These are phyloP conservation scores for Mucuna pruriens DNA, from an alignment of 306 rosid species.

Conservation along the genomic window DNA sequence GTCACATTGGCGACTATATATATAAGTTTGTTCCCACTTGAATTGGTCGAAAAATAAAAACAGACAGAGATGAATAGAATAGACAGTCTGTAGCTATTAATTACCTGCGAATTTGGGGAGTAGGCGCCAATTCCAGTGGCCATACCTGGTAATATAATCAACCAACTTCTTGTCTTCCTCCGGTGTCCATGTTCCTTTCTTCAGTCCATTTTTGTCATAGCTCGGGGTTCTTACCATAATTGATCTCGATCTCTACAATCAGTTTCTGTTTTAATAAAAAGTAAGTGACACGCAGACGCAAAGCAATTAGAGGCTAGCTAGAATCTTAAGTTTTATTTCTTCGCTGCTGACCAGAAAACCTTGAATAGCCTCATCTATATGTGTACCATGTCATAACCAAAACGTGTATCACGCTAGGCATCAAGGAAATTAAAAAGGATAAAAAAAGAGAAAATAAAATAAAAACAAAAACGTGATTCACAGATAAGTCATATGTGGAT, in stretches of 20 bases:
- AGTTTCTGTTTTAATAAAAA: too few relatives aligned
- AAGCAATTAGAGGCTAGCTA: not conserved
- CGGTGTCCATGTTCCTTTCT: slow-evolving; percentile 71
- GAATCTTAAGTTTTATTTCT: not conserved
- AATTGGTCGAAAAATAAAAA: not conserved
- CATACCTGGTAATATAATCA: slow-evolving; percentile 66
- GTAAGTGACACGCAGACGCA: not conserved
- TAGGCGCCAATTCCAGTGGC: slow-evolving; percentile 79
- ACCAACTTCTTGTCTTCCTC: slow-evolving; percentile 69
- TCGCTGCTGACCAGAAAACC: not conserved
- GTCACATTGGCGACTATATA: slow-evolving; percentile 40
- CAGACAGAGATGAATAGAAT: not conserved
- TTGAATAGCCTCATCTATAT: not conserved
- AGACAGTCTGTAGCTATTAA: not conserved
- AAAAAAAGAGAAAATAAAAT: not conserved
- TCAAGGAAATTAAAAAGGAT: too few relatives aligned
- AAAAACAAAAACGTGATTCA: not conserved
- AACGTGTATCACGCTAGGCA: not conserved
- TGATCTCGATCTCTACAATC: not conserved
- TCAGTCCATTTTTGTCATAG: slow-evolving; percentile 55
- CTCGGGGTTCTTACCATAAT: slow-evolving; percentile 59
- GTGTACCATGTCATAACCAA: not conserved
- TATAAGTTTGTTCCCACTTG: not conserved
- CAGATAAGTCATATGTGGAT: not conserved
- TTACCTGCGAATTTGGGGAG: slow-evolving; percentile 75